Conservation (phyloP, 2,329 filamentous ascomycete genomes). For the Helminthosporium solani region DNA sequence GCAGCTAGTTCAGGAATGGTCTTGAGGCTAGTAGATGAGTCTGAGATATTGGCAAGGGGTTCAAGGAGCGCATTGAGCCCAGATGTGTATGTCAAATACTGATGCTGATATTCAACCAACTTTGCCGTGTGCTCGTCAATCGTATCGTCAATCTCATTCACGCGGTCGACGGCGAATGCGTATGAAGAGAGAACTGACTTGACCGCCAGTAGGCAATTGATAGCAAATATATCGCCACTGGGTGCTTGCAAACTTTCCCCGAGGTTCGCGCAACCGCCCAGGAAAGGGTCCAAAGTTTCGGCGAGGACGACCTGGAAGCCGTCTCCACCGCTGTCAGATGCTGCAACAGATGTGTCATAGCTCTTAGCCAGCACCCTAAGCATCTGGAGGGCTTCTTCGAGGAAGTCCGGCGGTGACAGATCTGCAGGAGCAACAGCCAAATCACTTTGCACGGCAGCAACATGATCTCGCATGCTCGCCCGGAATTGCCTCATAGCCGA, state of each 20-base stretch:
- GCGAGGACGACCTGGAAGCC: conserved; percentile 74
- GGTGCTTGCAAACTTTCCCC: conserved; percentile 61
- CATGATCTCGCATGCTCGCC: conserved; percentile 75
- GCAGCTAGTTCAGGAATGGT: conserved; percentile 56
- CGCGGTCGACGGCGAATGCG: conserved; percentile 62
- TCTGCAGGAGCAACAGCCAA: conserved; percentile 70
- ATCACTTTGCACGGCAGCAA: conserved; percentile 71
- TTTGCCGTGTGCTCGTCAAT: conserved; percentile 58
- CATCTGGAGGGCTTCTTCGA: conserved; percentile 76
- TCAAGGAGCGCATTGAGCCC: conserved; percentile 67
- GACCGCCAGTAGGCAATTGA: conserved; percentile 69
- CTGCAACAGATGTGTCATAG: conserved; percentile 76
- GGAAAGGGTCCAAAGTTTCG: conserved; percentile 83
- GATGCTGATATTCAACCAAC: conserved; percentile 67
- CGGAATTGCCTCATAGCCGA: conserved; percentile 83
- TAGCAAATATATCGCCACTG: conserved; percentile 65
- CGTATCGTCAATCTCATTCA: conserved; percentile 57
- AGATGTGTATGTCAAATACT: conserved; percentile 72
- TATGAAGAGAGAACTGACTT: conserved; percentile 58
- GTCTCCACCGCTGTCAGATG: conserved; percentile 56
- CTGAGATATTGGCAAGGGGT: conserved; percentile 51
- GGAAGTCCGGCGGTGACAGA: conserved; percentile 74
- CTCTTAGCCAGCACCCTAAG: conserved; percentile 79
- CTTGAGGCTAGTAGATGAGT: conserved; percentile 53
- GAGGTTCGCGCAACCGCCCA: conserved; percentile 72